Conservation (phyloP, 192 early-diverging fungal species). For the Linnemannia hyalina region DNA sequence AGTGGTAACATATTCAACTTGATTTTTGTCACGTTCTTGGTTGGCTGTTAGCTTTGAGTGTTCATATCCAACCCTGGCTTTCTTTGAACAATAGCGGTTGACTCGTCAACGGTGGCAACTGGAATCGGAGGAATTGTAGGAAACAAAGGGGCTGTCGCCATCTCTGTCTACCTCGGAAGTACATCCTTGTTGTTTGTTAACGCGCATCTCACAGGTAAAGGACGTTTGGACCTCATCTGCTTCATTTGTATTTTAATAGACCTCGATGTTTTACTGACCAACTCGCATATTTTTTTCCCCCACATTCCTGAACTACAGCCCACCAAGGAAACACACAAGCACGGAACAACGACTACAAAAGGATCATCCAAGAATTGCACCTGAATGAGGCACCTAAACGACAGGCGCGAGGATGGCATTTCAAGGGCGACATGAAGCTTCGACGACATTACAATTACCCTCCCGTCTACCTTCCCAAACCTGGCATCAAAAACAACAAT, state of each 20-base stretch:
- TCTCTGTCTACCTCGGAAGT: constrained; percentile 63
- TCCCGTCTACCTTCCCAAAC: not conserved
- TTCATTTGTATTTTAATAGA: not conserved
- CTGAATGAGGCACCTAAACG: constrained; percentile 56
- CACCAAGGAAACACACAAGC: constrained; percentile 57
- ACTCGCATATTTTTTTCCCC: not conserved
- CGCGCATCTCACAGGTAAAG: constrained; percentile 61
- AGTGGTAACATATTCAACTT: constrained; percentile 22
- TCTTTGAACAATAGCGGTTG: constrained; percentile 27
- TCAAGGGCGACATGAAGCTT: constrained; percentile 50
- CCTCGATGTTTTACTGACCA: not conserved
- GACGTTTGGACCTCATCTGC: not conserved
- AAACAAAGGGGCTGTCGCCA: constrained; percentile 66
- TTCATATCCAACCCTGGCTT: not conserved
- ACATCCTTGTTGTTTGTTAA: constrained; percentile 64
- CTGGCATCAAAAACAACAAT: not conserved
- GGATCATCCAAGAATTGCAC: constrained; percentile 62
- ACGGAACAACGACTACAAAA: constrained; percentile 55
- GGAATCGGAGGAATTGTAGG: constrained; percentile 58
- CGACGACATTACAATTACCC: constrained; percentile 37
- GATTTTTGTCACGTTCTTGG: not conserved
- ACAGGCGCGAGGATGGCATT: constrained; percentile 40
- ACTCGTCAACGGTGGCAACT: constrained; percentile 56
- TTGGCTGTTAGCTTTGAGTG: not conserved
- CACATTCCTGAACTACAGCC: constrained; percentile 33